Base-by-base conservation (phyloP, 345 rosid species). In the Moringa oleifera region DNA sequence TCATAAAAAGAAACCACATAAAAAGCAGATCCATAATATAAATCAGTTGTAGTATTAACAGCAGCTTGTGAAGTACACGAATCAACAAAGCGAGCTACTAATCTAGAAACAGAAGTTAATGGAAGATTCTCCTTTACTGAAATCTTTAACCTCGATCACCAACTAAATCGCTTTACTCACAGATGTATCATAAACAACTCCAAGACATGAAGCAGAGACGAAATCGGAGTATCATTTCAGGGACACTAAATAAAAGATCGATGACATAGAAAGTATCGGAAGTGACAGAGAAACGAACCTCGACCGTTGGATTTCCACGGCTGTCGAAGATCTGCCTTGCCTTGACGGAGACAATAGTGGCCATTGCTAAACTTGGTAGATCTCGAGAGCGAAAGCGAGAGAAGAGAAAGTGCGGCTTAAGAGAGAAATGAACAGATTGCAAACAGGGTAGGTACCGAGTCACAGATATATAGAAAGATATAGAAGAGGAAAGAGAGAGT, bases 241-340 rank as follows among this genome's bases (percentile, higher is more conserved):
- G 25, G 4, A 33, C 55, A 51, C 54, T 25, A 52, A 1, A 65
- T 18, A 59, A 54, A 59, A 73, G 73, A 81, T 61, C 72, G 53
- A 49, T 10, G n/a, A 56, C 60, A 47, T 57, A 49, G 46, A 74
- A 57, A 64, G 37, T 33, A 53, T 46, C 28, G 68, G 53, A 58
- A 22, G 28, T n/a, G 62, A 70, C 50, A 55, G 37, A 67, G 62
- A 69, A 62, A 41, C 20, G 0, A 72, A 92, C 97, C 90, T 92
- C 98, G 18, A 92, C 98, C 53, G 98, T 92, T 23, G 98, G 98
- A 41, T 92, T 92, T 21, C 98, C 97, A 76, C 98, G 97, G 86
- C 98, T 92, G 78, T 92, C 97, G 73, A 87, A 92, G 76, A 92
- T 92, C 84, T 92, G 98, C 65, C 98, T 78, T 25, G 97, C 98